phyloP scores from a whole-genome alignment of 2,329 filamentous ascomycete genomes.

The Aspergillus ochraceus region DNA sequence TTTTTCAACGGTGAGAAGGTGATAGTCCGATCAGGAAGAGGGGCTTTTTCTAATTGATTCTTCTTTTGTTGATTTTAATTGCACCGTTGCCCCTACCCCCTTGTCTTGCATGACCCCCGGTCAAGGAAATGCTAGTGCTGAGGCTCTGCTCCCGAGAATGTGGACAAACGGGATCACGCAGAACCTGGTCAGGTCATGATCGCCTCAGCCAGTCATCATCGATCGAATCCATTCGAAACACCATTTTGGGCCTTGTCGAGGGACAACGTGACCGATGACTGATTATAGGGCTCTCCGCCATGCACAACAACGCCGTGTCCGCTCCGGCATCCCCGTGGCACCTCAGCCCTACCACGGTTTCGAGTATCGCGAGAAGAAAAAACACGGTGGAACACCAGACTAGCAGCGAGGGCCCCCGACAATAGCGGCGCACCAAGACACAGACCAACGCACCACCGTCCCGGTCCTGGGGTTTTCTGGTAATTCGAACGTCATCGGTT shows the following conservation, averaged over 20 bases:
- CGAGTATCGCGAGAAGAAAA: background rate
- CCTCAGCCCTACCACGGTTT: constrained; percentile 18
- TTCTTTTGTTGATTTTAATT: background rate
- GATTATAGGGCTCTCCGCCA: background rate
- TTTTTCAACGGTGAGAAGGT: constrained; percentile 1
- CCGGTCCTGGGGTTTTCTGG: background rate
- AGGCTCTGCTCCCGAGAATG: constrained; percentile 3
- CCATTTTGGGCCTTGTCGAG: background rate
- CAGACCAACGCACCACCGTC: background rate
- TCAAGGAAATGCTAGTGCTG: background rate
- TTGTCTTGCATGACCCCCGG: background rate
- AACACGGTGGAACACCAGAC: background rate
- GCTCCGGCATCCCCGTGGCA: constrained; percentile 1
- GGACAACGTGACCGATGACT: background rate
- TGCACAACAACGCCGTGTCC: constrained; percentile 1
- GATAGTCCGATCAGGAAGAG: background rate
- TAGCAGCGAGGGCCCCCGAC: background rate
- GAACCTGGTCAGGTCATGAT: background rate
- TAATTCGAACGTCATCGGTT: background rate
- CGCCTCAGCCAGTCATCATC: background rate
- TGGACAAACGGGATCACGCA: background rate
- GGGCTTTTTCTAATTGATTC: background rate
- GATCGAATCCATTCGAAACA: background rate
- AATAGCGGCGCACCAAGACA: background rate
- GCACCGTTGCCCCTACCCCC: background rate